Conservation (phyloP, 371 early-diverging fungal species). For the Mortierella sp. region DNA sequence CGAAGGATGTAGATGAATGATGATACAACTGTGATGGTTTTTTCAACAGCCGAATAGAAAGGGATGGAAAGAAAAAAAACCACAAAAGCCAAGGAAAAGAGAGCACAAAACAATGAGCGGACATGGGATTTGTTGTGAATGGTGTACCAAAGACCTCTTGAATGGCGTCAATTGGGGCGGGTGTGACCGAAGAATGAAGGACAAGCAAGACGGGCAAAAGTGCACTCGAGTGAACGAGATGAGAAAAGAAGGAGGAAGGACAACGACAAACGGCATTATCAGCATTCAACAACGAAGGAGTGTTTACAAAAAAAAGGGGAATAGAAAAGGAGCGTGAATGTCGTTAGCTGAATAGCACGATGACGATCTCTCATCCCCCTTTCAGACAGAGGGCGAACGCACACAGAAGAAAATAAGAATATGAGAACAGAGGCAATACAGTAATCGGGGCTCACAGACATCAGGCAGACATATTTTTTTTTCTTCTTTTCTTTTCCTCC, state of each 20-base stretch:
- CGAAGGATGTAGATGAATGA: background rate
- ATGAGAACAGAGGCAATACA: background rate
- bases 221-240: background rate
- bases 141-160: background rate
- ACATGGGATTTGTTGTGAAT: background rate
- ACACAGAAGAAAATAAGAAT: background rate
- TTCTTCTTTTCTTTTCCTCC: background rate
- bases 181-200: background rate
- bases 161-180: background rate
- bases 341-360: background rate
- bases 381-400: background rate
- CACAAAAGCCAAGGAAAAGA: background rate
- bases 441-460: conserved; percentile 11
- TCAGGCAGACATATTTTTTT: background rate
- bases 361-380: background rate
- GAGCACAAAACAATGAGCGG: conserved; percentile 4
- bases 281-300: background rate
- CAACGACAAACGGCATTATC: background rate
- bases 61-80: background rate
- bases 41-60: conserved; percentile 2
- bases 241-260: background rate
- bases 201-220: background rate
- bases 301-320: background rate
- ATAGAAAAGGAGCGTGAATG: background rate
- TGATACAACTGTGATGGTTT: background rate